Base-by-base conservation (phyloP, 2,329 filamentous ascomycete species). In the Aspergillaceae sp. region DNA sequence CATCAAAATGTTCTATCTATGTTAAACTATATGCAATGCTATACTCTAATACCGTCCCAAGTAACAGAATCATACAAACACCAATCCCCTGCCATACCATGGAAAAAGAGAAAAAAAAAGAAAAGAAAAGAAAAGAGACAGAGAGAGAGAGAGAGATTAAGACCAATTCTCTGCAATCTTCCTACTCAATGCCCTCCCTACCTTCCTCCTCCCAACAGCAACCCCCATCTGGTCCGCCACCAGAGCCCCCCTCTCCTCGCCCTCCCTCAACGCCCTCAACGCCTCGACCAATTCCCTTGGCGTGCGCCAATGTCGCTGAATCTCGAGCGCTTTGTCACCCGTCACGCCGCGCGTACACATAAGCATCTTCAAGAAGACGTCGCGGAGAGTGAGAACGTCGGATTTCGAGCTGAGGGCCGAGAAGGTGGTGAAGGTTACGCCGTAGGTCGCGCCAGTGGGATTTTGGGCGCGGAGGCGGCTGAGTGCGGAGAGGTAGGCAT, bases 351-450 rank as follows among this genome's bases (percentile, higher is more conserved):
- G 77, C 1, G 79, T 87, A 51, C 84, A 87, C 86, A 92, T 89
- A 41, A 92, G 74, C 86, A 92, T 91, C 65, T 90, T 90, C 28
- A 92, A 69, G 55, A 80, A 91, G 0, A 90, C 65, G 56, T 92
- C 87, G 46, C 84, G 74, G 7, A 91, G 69, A 0, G 85, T 86
- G 55, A 88, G 77, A 48, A 77, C 77, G 44, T 86, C 83, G 0
- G 84, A 87, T 63, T 92, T 92, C 6, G 83, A 86, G 1, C 80
- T 80, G 40, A 91, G 67, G 1, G 80, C 81, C 0, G 82, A 79
- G 60, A 91, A 90, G 0, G 83, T 83, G 0, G 76, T 69, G 55
- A 88, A 89, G 7, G 77, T 86, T 48, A 88, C 77, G 56, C 83
- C 75, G 58, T 80, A 80, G 3, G 73, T 72, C 5, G 56, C 48